Percentiles rank a stretch among this genome's conserved stretches.
Evolutionary conservation across 176 grass and related monocot genomes (phyloP).

Genomic region (Pontederia crassipes): DNA sequence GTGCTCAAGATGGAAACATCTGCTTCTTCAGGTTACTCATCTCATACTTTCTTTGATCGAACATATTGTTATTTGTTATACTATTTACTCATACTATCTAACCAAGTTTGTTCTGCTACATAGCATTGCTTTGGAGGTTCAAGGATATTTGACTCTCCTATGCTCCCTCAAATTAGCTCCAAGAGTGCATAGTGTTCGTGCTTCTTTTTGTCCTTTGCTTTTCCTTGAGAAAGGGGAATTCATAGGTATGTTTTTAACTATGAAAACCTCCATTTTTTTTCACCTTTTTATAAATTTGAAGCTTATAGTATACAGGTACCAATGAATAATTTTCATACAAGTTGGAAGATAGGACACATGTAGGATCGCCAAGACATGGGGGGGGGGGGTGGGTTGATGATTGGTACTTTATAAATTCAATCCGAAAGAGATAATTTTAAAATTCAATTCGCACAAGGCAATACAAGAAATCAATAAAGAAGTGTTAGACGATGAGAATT

Average conservation of each 20-base stretch:
- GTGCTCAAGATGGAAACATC: conserved; percentile 83
- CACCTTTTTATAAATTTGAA: conserved; percentile 10
- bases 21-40: conserved; percentile 74
- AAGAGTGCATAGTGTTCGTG: conserved; percentile 41
- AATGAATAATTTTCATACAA: too few species aligned
- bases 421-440: too few species aligned
- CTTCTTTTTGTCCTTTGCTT: conserved; percentile 95
- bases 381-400: too few species aligned
- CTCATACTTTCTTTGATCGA: conserved; percentile 4
- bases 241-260: conserved; percentile 43
- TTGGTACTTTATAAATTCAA: too few species aligned
- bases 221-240: conserved; percentile 99
- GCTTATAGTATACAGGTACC: too few species aligned
- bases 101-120: conserved; percentile 12
- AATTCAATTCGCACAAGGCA: too few species aligned
- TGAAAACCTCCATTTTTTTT: not conserved
- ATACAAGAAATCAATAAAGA: too few species aligned
- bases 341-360: too few species aligned
- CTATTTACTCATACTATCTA: conserved; percentile 10
- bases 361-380: too few species aligned
- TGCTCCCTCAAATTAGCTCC: conserved; percentile 77
- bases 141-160: conserved; percentile 77
- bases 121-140: conserved; percentile 60
- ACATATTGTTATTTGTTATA: not conserved
- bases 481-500: too few species aligned